phyloP scores from a whole-genome alignment of 1,284 basidiomycete species.

The Pascua sp. region DNA sequence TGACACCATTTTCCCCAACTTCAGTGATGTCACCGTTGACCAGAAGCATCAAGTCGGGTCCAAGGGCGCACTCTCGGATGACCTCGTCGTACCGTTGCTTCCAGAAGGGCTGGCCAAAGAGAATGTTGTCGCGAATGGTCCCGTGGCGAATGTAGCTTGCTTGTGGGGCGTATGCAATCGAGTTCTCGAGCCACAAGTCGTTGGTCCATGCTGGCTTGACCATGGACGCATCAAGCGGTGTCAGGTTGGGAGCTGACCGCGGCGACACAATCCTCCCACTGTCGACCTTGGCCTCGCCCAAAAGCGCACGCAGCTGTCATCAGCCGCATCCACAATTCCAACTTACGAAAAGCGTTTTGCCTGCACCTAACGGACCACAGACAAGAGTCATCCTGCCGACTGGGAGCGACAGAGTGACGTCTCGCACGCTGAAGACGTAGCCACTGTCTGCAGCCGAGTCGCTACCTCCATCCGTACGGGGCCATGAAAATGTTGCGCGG shows the following conservation, averaged over 20 bases:
- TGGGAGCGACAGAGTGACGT: slow-evolving; percentile 35
- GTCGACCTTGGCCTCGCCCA: slow-evolving; percentile 39
- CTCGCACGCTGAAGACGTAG: slow-evolving; percentile 25
- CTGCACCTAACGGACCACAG: slow-evolving; percentile 46
- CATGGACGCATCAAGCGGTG: slow-evolving; percentile 21
- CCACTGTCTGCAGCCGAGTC: neutral
- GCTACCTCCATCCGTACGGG: slow-evolving; percentile 9
- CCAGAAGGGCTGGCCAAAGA: slow-evolving; percentile 50
- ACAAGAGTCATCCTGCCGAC: slow-evolving; percentile 37
- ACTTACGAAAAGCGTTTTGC: slow-evolving; percentile 46
- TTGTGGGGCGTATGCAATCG: slow-evolving; percentile 46
- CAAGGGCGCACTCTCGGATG: slow-evolving; percentile 37
- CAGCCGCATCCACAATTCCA: neutral
- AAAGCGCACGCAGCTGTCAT: slow-evolving; percentile 37
- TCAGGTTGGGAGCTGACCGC: slow-evolving; percentile 27
- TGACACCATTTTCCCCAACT: slow-evolving; percentile 80
- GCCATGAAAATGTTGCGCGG: slow-evolving; percentile 41
- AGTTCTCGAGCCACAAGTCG: slow-evolving; percentile 37
- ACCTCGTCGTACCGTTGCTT: slow-evolving; percentile 40
- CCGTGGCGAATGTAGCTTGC: slow-evolving; percentile 47
- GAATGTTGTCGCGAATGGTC: slow-evolving; percentile 47
- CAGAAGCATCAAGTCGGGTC: slow-evolving; percentile 43
- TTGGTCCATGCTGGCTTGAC: slow-evolving; percentile 22
- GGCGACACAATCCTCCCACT: slow-evolving; percentile 28
- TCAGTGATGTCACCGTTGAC: slow-evolving; percentile 58